These are phyloP conservation scores for Amyloporia xantha DNA, from an alignment of 768 basidiomycete species.

Conservation along the genomic window DNA sequence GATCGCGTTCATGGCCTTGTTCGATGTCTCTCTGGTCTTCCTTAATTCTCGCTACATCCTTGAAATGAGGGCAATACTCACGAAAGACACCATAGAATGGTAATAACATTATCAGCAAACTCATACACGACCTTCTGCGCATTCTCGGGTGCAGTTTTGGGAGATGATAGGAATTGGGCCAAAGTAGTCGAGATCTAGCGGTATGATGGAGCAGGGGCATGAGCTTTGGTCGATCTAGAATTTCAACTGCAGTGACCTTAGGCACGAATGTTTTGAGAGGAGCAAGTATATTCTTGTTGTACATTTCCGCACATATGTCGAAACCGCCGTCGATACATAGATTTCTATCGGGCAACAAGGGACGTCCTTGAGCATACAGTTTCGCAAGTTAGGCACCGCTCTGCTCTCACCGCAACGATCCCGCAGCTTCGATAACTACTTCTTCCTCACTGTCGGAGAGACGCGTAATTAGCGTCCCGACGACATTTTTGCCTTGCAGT, in stretches of 20 bases:
- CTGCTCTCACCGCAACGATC: slow-evolving; percentile 63
- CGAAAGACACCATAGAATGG: slow-evolving; percentile 91
- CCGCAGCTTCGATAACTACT: slow-evolving; percentile 83
- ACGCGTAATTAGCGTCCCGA: slow-evolving; percentile 80
- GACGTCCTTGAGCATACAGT: background rate
- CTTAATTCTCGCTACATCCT: slow-evolving; percentile 14
- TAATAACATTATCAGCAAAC: slow-evolving; percentile 89
- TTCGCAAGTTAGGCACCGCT: background rate
- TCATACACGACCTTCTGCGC: slow-evolving; percentile 75
- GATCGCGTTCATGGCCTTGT: slow-evolving; percentile 84
- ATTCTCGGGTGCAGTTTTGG: slow-evolving; percentile 61
- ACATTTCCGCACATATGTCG: slow-evolving; percentile 95
- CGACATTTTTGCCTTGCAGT: slow-evolving; percentile 86
- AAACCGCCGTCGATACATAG: slow-evolving; percentile 92
- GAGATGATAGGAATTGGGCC: slow-evolving; percentile 54
- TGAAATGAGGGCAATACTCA: slow-evolving; percentile 39
- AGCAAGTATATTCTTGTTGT: slow-evolving; percentile 86
- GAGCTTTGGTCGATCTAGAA: background rate
- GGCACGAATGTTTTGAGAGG: slow-evolving; percentile 72
- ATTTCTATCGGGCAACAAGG: slow-evolving; percentile 49
- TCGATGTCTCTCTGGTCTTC: slow-evolving; percentile 72
- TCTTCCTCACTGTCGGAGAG: slow-evolving; percentile 87
- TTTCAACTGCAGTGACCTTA: slow-evolving; percentile 68
- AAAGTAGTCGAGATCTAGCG: slow-evolving; percentile 68
- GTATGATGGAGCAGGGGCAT: background rate